Base-by-base conservation (phyloP, 305 asterid species). In the Fraxinus paxiana region DNA sequence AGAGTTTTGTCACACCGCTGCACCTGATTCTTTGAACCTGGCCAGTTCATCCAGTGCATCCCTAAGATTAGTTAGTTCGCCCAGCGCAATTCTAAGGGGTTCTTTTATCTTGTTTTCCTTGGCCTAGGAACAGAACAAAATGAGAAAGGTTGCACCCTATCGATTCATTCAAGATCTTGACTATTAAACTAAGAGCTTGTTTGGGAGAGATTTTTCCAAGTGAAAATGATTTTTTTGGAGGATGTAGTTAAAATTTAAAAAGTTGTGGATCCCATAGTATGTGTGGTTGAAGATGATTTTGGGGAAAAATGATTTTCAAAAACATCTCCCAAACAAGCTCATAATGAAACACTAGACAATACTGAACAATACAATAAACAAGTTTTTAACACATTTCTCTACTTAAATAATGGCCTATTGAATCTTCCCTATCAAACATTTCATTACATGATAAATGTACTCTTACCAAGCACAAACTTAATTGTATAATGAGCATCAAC, bases 11-110 rank as follows among this genome's bases (percentile, higher is more conserved):
- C n/a, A 82, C 63, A 75, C 70, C 9, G 48, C 88, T 87, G 87
- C 24, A 65, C 72, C 2, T 81, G 59, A 15, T 65, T 83, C 81
- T 34, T 88, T 87, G 41, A 90, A 91, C 86, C 86, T 92, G 75
- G 97, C 88, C 84, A 92, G 82, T 77, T 85, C 84, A 41, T 83
- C 87, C 89, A 89, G 81, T 17, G 88, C 91, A 76, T 84, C 87
- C 83, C 88, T 89, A 59, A 89, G 94, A 77, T 87, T 86, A 28
- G 96, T 80, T 54, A 93, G 88, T 81, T 90, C 92, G 10, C 34
- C 88, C 93, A 93, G 82, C n/a, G 90, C 93, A 80, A 79, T 76
- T 82, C 83, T 82, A 61, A 95, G 92, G 76, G 94, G 92, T 6
- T 83, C 94, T 77, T 77, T 87, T 41, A 95, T 77, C 89, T 81